Conservation (phyloP, 805 yeast genomes). For the Cyberlindnera suaveolens region DNA sequence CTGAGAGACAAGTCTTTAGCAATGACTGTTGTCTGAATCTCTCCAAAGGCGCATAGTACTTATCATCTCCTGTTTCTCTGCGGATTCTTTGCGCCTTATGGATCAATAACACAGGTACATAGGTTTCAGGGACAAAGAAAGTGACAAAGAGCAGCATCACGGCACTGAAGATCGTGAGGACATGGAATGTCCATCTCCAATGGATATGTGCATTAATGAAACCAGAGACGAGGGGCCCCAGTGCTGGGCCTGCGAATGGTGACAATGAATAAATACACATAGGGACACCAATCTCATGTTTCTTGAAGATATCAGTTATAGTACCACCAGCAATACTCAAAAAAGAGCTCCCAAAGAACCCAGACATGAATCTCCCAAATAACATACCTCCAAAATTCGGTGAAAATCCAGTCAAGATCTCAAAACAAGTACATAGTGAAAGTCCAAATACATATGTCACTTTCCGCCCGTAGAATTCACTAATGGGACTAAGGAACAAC, state of each 20-base stretch:
- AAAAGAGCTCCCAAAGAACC: conserved; percentile 71
- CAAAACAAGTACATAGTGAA: conserved; percentile 52
- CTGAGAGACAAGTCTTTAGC: conserved; percentile 32
- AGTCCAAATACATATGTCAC: conserved; percentile 55
- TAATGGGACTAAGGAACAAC: conserved; percentile 56
- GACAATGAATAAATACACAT: conserved; percentile 60
- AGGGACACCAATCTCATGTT: conserved; percentile 58
- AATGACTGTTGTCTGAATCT: conserved; percentile 36
- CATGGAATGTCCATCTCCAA: conserved; percentile 72
- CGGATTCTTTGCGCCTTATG: conserved; percentile 46
- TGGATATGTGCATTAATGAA: conserved; percentile 39
- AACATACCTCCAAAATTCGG: conserved; percentile 57
- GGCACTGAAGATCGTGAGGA: conserved; percentile 58
- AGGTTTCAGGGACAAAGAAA: conserved; percentile 58
- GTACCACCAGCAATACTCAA: conserved; percentile 75
- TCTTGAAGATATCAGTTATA: conserved; percentile 62
- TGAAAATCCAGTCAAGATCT: conserved; percentile 49
- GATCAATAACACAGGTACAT: conserved; percentile 45
- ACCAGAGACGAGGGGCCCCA: conserved; percentile 62
- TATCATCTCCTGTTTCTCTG: conserved; percentile 47
- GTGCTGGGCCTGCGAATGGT: conserved; percentile 64
- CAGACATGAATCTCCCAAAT: conserved; percentile 60
- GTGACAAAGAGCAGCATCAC: conserved; percentile 40
- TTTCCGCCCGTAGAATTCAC: conserved; percentile 61
- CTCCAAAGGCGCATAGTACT: conserved; percentile 34